A percentile compares a stretch with the other conserved stretches of the same genome.
Evolutionary conservation across 75 land plant genomes (phyloP).

Genomic region (Cunninghamia lanceolata): DNA sequence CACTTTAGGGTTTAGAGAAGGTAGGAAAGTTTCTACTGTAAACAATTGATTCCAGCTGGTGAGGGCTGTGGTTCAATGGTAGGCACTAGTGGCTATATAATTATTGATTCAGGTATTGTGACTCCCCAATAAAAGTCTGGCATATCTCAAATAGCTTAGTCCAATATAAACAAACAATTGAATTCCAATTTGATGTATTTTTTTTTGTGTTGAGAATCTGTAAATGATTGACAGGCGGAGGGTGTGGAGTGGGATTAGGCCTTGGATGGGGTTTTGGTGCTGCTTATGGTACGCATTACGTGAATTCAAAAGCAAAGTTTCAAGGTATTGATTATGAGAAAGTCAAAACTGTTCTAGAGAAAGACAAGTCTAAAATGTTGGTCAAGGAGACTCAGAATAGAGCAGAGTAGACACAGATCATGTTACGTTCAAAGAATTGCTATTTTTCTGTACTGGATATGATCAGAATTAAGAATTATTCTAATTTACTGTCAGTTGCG

Average conservation of each 20-base stretch:
- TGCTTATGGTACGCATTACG: constrained; percentile 82
- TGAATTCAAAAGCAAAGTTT: constrained; percentile 55
- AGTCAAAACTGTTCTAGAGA: constrained; percentile 8
- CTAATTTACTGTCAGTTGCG: neutral
- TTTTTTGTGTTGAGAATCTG: neutral
- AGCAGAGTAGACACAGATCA: neutral
- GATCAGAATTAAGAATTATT: neutral
- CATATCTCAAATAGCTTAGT: neutral
- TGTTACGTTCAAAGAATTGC: neutral
- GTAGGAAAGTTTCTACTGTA: neutral
- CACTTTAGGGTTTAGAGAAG: neutral
- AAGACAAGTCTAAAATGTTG: constrained; percentile 11
- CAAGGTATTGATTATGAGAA: constrained; percentile 66
- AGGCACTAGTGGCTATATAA: too few species aligned
- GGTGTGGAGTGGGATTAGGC: constrained; percentile 91
- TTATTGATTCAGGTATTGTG: too few species aligned
- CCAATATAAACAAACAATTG: neutral
- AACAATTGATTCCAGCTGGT: too few species aligned
- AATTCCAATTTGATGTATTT: neutral
- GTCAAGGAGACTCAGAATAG: constrained; percentile 8
- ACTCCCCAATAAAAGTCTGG: neutral
- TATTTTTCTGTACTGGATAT: neutral
- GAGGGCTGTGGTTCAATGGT: neutral
- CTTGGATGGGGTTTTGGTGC: constrained; percentile 96
- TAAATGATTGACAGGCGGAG: constrained; percentile 59